phyloP scores from a whole-genome alignment of 257 asterid genomes.

The Nicotiana obtusifolia region DNA sequence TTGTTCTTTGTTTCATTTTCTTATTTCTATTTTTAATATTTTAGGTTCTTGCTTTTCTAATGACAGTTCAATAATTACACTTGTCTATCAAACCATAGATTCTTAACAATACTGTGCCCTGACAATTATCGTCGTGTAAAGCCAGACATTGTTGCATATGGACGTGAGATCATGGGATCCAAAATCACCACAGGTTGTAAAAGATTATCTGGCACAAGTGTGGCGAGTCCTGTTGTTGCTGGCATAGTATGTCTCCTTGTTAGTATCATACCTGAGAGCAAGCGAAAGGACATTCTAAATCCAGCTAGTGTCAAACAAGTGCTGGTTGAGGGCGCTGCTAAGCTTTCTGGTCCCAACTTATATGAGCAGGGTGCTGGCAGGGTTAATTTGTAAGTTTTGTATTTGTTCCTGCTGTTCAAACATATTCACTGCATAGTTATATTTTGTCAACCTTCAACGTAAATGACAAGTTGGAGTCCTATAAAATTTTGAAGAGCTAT shows the following conservation, averaged over 20 bases:
- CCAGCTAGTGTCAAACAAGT: conserved; percentile 97
- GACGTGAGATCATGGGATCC: conserved; percentile 93
- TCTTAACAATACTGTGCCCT: conserved; percentile 21
- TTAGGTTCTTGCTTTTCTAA: not conserved
- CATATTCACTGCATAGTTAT: not conserved
- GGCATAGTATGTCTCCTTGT: conserved; percentile 95
- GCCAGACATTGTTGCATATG: conserved; percentile 97
- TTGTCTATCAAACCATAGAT: conserved; percentile 4
- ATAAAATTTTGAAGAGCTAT: conserved; percentile 75
- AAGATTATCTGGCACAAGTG: conserved; percentile 97
- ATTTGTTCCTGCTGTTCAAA: conserved; percentile 10
- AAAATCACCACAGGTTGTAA: conserved; percentile 93
- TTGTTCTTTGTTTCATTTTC: not conserved
- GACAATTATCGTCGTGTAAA: conserved; percentile 90
- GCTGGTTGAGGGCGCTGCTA: conserved; percentile 93
- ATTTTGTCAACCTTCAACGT: conserved; percentile 15
- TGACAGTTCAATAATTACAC: not conserved
- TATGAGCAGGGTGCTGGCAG: conserved; percentile 99
- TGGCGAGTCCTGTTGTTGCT: conserved; percentile 98
- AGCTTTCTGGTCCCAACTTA: conserved; percentile 88
- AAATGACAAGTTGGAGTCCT: conserved; percentile 66
- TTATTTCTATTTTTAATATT: not conserved
- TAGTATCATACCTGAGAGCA: conserved; percentile 71
- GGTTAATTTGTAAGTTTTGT: conserved; percentile 83
- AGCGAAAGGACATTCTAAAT: conserved; percentile 64